Evolutionary conservation across 306 rosid genomes (phyloP).

Genomic region (Potentilla sterilis): DNA sequence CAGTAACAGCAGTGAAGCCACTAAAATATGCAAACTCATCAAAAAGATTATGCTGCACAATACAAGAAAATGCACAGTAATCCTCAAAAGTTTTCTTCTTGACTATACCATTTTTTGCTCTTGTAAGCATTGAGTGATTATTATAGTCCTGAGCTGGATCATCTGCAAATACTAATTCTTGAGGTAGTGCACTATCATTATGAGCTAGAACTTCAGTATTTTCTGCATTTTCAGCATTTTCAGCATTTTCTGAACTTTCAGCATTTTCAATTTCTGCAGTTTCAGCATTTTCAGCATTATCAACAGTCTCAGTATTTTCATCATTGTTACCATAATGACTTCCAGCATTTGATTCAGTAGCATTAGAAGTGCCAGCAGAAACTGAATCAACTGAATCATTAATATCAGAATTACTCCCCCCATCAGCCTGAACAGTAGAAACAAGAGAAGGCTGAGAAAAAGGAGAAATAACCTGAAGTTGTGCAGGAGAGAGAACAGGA

Average conservation of each 20-base stretch:
- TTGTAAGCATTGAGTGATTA: background rate
- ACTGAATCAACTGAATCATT: background rate
- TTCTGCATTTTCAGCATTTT: too few species aligned
- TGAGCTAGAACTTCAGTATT: accelerated
- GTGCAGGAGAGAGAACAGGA: background rate
- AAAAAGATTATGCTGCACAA: background rate
- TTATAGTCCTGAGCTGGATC: background rate
- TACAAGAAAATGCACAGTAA: background rate
- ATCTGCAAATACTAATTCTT: background rate
- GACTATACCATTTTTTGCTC: background rate
- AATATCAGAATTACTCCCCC: background rate
- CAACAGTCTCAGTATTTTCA: background rate
- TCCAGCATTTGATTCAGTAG: too few species aligned
- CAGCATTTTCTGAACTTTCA: too few species aligned
- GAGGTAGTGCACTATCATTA: background rate
- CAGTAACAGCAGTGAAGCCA: background rate
- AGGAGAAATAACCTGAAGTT: background rate
- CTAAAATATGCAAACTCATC: background rate
- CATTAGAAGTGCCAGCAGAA: background rate
- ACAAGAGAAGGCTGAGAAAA: background rate
- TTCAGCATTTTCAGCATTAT: too few species aligned
- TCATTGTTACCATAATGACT: background rate
- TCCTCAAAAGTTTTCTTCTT: background rate
- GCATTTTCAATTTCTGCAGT: too few species aligned
- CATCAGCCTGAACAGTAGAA: too few species aligned